Evolutionary conservation across 2,329 filamentous ascomycete species (phyloP).

Genomic region (Penicillium paneum): DNA sequence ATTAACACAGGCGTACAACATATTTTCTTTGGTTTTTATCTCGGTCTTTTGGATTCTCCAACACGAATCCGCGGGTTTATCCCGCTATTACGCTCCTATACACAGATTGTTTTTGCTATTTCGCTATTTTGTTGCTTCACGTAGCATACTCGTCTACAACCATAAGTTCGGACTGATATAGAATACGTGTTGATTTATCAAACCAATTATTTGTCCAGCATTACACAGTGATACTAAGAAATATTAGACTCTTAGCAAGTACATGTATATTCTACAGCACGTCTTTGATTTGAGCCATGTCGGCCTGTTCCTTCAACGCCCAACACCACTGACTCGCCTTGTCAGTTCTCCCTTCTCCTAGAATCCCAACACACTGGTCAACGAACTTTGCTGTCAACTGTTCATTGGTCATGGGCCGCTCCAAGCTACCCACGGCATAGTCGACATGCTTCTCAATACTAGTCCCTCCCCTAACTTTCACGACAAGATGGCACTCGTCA

Average conservation of each 20-base stretch:
- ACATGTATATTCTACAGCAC: neutral
- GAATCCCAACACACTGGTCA: conserved; percentile 45
- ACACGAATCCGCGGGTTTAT: conserved; percentile 17
- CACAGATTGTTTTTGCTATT: conserved; percentile 22
- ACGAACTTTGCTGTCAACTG: conserved; percentile 51
- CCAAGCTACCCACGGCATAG: conserved; percentile 52
- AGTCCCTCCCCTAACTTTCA: conserved; percentile 36
- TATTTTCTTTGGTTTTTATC: conserved; percentile 20
- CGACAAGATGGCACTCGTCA: conserved; percentile 43
- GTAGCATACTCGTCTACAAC: conserved; percentile 28
- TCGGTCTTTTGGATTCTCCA: conserved; percentile 18
- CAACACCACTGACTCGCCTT: conserved; percentile 34
- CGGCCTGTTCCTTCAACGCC: conserved; percentile 25
- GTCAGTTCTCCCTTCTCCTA: conserved; percentile 39
- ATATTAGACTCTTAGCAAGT: neutral
- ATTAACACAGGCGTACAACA: conserved; percentile 31
- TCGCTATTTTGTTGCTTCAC: conserved; percentile 21
- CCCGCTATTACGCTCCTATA: conserved; percentile 18
- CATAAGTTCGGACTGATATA: conserved; percentile 25
- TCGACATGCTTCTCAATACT: conserved; percentile 46
- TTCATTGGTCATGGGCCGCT: conserved; percentile 47
- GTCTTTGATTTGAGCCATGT: conserved; percentile 1
- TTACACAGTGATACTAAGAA: neutral
- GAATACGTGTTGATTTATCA: conserved; percentile 10
- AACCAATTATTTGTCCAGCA: neutral